A percentile compares a stretch with the other conserved stretches of the same genome.
These are phyloP conservation scores for Cryphonectria carpinicola DNA, from an alignment of 2,329 filamentous ascomycete species.

Conservation along the genomic window DNA sequence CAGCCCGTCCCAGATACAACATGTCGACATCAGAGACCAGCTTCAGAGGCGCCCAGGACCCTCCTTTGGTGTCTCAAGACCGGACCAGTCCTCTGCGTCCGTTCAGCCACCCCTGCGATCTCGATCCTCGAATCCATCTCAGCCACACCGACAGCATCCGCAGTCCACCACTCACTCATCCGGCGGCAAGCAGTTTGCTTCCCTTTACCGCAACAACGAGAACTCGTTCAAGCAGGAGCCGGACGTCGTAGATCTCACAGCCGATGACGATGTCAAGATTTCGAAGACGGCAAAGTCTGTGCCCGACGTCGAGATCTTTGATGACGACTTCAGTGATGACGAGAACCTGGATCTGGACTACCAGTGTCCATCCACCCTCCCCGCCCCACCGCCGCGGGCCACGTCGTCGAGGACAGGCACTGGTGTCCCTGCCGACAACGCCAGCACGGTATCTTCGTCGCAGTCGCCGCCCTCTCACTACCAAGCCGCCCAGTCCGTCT, in stretches of 20 bases:
- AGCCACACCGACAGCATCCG: conserved; percentile 29
- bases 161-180: conserved; percentile 27
- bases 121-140: conserved; percentile 41
- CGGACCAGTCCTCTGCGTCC: conserved; percentile 21
- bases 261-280: conserved; percentile 33
- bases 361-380: conserved; percentile 60
- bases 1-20: conserved; percentile 49
- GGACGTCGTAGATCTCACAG: conserved; percentile 43
- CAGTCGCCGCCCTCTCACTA: conserved; percentile 61
- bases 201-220: conserved; percentile 46
- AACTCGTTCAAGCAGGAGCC: conserved; percentile 53
- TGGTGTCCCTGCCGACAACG: conserved; percentile 34
- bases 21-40: conserved; percentile 55
- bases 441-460: conserved; percentile 68
- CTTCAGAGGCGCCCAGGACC: conserved; percentile 46
- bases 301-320: conserved; percentile 64
- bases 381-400: conserved; percentile 37
- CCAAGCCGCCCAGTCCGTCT: conserved; percentile 39
- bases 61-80: conserved; percentile 32
- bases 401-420: conserved; percentile 29
- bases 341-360: conserved; percentile 73
- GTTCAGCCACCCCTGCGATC: conserved; percentile 37
- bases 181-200: conserved; percentile 41
- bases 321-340: conserved; percentile 88
- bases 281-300: conserved; percentile 34